Base-by-base conservation (phyloP, 2,329 filamentous ascomycete species). In the Ascochyta koolunga region DNA sequence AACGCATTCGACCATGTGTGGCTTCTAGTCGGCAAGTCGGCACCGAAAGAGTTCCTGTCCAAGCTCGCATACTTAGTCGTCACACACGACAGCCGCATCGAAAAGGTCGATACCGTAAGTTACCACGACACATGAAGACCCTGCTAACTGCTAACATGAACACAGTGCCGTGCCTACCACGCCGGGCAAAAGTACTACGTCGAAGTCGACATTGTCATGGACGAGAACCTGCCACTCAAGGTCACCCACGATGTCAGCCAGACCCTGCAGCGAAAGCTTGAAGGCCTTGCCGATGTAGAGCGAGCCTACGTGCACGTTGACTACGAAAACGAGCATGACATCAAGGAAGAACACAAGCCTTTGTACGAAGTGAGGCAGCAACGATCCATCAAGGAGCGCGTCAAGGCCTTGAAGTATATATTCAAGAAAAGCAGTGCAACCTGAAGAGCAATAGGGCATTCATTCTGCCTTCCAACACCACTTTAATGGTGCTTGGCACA, bases 1-100 rank as follows among this genome's bases (percentile, higher is more conserved):
- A 86, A 86, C 41, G 84, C 84, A 4, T 83, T 83, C 50, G 84
- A 86, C 59, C 83, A 87, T 58, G 82, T 87, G 13, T 84, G 82
- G 77, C 77, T 86, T 21, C 77, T 87, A 5, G 84, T 86, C 1
- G 84, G 85, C 48, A 86, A 85, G 59, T 79, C 82, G 2, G 85
- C 85, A n/a, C 83, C 83, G 2, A 78, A 78, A 18, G 81, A 82
- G 49, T 84, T 82, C 61, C 76, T 84, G 57, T 79, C 80, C 50
- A 83, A 83, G 72, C 74, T 84, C 59, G 81, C 83, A 50, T 85
- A 84, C 66, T 76, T 84, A 63, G 70, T 79, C 53, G 76, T 84
- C 69, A 84, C 81, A 1, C 82, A 84, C 62, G 81, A 83, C 58
- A 65, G 62, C 50, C 80, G 61, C 18, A 84, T 87, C 42, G 73